These are phyloP conservation scores for Eucalyptus guilfoylei DNA, from an alignment of 345 rosid genomes.

Conservation along the genomic window DNA sequence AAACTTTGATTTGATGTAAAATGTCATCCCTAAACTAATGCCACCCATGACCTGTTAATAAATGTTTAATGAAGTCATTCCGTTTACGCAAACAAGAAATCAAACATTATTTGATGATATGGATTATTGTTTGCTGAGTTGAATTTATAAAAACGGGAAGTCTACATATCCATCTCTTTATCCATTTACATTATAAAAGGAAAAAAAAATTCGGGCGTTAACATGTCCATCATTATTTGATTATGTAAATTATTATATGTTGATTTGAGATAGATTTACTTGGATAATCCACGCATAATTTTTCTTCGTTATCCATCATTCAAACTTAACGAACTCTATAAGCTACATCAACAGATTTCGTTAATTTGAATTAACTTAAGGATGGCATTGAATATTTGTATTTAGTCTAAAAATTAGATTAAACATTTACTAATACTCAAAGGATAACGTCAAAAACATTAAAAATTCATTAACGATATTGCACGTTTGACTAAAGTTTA, in stretches of 20 bases:
- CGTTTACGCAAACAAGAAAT: neutral
- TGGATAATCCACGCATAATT: neutral
- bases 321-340: neutral
- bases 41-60: fast-evolving
- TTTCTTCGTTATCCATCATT: neutral
- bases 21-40: neutral
- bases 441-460: neutral
- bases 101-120: neutral
- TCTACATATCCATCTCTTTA: neutral
- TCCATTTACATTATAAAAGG: neutral
- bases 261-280: neutral
- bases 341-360: neutral
- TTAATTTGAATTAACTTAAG: neutral
- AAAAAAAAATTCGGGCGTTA: neutral
- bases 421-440: neutral
- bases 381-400: neutral
- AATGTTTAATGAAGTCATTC: neutral
- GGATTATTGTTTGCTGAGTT: neutral
- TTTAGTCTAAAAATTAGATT: neutral
- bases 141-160: neutral
- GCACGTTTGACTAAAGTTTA: fast-evolving
- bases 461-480: neutral
- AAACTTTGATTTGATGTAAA: neutral
- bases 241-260: neutral
- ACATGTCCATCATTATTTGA: neutral